Conservation (phyloP, 2,329 filamentous ascomycete genomes). For the Fusarium mexicanum region DNA sequence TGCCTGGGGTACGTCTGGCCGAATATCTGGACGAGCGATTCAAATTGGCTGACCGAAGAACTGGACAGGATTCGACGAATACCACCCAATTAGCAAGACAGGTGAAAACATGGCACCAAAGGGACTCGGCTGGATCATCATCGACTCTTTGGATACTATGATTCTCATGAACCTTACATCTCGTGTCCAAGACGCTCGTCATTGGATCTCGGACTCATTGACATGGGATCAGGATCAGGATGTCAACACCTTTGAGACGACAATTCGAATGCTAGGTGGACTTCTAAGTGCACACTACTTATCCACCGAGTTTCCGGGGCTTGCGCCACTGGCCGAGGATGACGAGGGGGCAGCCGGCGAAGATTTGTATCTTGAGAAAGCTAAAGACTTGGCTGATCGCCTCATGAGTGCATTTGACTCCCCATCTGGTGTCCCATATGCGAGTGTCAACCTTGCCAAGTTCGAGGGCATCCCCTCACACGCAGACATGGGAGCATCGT, state of each 20-base stretch:
- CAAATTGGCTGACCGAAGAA: constrained; percentile 42
- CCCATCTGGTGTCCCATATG: constrained; percentile 84
- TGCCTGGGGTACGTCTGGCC: constrained; percentile 80
- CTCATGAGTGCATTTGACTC: constrained; percentile 90
- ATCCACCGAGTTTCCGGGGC: constrained; percentile 81
- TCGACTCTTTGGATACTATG: constrained; percentile 94
- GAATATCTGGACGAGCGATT: neutral
- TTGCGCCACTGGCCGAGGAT: constrained; percentile 78
- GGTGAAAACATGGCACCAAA: constrained; percentile 86
- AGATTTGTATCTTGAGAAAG: constrained; percentile 95
- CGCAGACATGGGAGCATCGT: constrained; percentile 85
- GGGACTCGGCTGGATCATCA: constrained; percentile 97
- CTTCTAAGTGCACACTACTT: constrained; percentile 94
- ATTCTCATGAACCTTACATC: constrained; percentile 98
- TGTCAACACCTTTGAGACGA: constrained; percentile 97
- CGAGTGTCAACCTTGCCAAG: constrained; percentile 87
- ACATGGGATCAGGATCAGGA: constrained; percentile 93
- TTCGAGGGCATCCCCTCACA: constrained; percentile 82
- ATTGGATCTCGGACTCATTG: constrained; percentile 86
- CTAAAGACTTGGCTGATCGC: constrained; percentile 89
- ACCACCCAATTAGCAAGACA: constrained; percentile 81
- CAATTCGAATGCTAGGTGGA: constrained; percentile 95
- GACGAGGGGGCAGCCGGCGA: constrained; percentile 79
- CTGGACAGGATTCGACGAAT: constrained; percentile 79
- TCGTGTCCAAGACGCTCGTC: constrained; percentile 81